phyloP scores from a whole-genome alignment of 371 early-diverging fungal genomes.

The Lichtheimia ornata region DNA sequence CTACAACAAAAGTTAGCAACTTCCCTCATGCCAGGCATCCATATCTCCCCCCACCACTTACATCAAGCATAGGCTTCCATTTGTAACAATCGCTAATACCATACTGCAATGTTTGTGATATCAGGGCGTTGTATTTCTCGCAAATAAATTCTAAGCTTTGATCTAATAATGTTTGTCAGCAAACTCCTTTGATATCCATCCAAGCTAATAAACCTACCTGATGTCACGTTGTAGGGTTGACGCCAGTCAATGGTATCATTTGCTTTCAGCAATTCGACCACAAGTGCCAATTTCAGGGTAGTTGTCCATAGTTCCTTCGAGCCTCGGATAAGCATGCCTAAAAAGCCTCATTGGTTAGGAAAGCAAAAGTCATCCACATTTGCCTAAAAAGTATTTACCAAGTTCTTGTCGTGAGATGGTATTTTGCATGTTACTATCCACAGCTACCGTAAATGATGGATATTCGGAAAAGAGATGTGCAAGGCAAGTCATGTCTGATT shows the following conservation, averaged over 20 bases:
- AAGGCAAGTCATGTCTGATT: background rate
- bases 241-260: slow-evolving; percentile 17
- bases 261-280: slow-evolving; percentile 46
- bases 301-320: slow-evolving; percentile 62
- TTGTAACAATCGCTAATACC: slow-evolving; percentile 58
- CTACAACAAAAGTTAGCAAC: slow-evolving; percentile 21
- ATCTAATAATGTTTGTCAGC: slow-evolving; percentile 8
- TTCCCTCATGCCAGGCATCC: background rate
- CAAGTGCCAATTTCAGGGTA: slow-evolving; percentile 61
- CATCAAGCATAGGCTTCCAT: slow-evolving; percentile 67
- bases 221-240: slow-evolving; percentile 11
- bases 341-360: background rate
- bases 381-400: slow-evolving; percentile 22
- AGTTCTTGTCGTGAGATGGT: slow-evolving; percentile 32
- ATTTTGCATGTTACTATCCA: slow-evolving; percentile 18
- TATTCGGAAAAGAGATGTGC: background rate
- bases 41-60: slow-evolving; percentile 23
- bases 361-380: background rate
- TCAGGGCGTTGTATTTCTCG: slow-evolving; percentile 40
- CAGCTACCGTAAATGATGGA: slow-evolving; percentile 20
- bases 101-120: slow-evolving; percentile 33
- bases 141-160: slow-evolving; percentile 11
- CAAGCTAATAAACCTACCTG: slow-evolving; percentile 1
- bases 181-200: background rate
- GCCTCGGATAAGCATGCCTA: slow-evolving; percentile 60